Evolutionary conservation across 306 rosid genomes (phyloP), one percentile per base, ranked within the genome.

Genomic region (Corylus heterophylla): DNA sequence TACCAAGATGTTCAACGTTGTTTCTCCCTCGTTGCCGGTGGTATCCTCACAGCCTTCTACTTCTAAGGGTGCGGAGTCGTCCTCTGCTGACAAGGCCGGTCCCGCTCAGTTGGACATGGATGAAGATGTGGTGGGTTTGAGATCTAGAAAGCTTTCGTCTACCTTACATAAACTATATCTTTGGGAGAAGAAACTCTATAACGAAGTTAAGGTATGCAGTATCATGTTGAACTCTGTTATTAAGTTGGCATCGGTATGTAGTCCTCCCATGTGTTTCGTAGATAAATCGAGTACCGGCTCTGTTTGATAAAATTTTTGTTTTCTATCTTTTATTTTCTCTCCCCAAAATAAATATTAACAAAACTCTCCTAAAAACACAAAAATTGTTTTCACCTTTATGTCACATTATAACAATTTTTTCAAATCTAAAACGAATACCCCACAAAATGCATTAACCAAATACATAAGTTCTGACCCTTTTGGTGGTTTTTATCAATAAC

Each of bases 111-210:
- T 78, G 81, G 85, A 73, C 74, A 54, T 82, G 39, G 85, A 84
- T 48, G 91, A 87, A 83, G 97, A 87, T 61, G 54, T 89, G 69
- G 73, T 76, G 25, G 73, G 16, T 6, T 67, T 78, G 68, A 84
- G 90, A 74, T 84, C 96, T 12, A 87, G 82, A 75, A 88, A 87
- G 78, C 96, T 96, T 72, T 93, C 98, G 58, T 87, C 97, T 31
- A 96, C 98, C 3, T 87, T 96, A 73, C 94, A 86, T 51, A 96
- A 96, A 89, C 81, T 96, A 56, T 81, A 85, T 85, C 95, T 96
- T 47, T 96, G 99, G 98, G 99, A 96, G 89, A 96, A 91, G 98
- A 96, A 96, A 79, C 98, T 96, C 76, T 90, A 76, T 59, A 66
- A 86, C 64, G 98, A 96, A 90, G 99, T 96, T 52, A 96, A 96